phyloP scores from a whole-genome alignment of 805 yeast species.

The Blastobotrys attinorum region DNA sequence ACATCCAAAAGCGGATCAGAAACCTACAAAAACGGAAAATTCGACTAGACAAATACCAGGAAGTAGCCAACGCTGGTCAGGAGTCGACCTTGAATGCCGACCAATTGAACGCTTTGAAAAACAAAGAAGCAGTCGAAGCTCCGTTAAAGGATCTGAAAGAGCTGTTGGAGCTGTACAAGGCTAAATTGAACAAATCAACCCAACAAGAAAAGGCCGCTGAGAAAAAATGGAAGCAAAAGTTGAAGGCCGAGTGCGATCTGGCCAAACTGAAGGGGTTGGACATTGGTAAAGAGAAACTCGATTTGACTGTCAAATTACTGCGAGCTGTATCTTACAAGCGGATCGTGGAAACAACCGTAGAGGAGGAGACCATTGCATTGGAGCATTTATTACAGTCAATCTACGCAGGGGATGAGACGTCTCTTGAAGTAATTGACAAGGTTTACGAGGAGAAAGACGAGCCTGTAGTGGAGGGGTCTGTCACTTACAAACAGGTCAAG shows the following conservation, averaged over 20 bases:
- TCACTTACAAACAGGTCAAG: conserved; percentile 13
- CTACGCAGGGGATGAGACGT: conserved; percentile 27
- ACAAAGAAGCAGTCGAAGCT: conserved; percentile 27
- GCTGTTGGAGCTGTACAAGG: conserved; percentile 14
- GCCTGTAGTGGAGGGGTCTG: conserved; percentile 18
- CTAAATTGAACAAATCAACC: conserved; percentile 7
- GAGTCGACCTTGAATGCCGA: conserved; percentile 25
- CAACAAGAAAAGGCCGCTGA: conserved; percentile 10
- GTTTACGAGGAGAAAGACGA: conserved; percentile 23
- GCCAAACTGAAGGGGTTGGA: conserved; percentile 16
- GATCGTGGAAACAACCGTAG: conserved; percentile 16
- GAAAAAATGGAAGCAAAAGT: conserved; percentile 6
- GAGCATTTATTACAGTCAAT: conserved; percentile 25
- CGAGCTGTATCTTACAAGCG: conserved; percentile 29
- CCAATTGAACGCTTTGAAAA: conserved; percentile 28
- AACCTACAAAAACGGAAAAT: conserved; percentile 30
- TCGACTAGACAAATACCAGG: conserved; percentile 30
- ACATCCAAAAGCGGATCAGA: conserved; percentile 28
- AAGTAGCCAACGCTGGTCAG: conserved; percentile 22
- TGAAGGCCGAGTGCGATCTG: not conserved
- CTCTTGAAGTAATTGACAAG: conserved; percentile 26
- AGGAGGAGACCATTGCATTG: conserved; percentile 23
- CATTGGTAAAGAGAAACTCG: conserved; percentile 17
- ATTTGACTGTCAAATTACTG: conserved; percentile 23
- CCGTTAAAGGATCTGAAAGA: conserved; percentile 31